Evolutionary conservation across 129 eudicot genomes (phyloP).

Genomic region (Apium graveolens): DNA sequence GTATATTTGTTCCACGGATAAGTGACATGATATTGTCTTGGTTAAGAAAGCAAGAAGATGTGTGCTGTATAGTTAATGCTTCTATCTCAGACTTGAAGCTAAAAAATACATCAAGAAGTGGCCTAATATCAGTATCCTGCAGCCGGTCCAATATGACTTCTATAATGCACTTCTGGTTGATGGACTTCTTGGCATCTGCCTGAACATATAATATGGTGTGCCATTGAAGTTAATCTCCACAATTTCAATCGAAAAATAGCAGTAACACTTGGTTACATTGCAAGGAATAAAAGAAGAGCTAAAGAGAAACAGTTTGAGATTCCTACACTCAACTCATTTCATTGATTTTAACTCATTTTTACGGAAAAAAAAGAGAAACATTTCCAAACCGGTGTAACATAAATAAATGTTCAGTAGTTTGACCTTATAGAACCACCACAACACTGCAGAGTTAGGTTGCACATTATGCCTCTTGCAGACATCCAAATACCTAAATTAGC

Average conservation of each 20-base stretch:
- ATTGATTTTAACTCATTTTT: background rate
- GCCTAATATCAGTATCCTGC: conserved; percentile 36
- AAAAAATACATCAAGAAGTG: conserved; percentile 37
- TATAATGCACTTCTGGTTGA: conserved; percentile 27
- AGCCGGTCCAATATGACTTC: conserved; percentile 34
- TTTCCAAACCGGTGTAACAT: background rate
- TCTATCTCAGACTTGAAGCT: conserved; percentile 26
- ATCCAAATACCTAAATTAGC: conserved; percentile 31
- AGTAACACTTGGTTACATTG: background rate
- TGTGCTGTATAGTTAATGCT: conserved; percentile 28
- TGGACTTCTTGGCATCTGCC: conserved; percentile 37
- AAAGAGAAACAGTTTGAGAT: background rate
- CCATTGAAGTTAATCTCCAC: conserved; percentile 8
- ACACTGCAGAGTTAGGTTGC: conserved; percentile 40
- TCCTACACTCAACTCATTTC: background rate
- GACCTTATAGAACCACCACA: conserved; percentile 46
- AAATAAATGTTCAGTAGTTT: background rate
- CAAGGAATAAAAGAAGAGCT: background rate
- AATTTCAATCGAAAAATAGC: background rate
- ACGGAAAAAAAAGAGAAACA: background rate
- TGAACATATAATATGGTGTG: conserved; percentile 12
- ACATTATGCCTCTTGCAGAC: conserved; percentile 42
- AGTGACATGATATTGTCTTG: conserved; percentile 32
- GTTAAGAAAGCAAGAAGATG: conserved; percentile 26
- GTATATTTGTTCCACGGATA: conserved; percentile 34